Evolutionary conservation across 1,139 yeast genomes (phyloP).

Genomic region (Pichia sp.): DNA sequence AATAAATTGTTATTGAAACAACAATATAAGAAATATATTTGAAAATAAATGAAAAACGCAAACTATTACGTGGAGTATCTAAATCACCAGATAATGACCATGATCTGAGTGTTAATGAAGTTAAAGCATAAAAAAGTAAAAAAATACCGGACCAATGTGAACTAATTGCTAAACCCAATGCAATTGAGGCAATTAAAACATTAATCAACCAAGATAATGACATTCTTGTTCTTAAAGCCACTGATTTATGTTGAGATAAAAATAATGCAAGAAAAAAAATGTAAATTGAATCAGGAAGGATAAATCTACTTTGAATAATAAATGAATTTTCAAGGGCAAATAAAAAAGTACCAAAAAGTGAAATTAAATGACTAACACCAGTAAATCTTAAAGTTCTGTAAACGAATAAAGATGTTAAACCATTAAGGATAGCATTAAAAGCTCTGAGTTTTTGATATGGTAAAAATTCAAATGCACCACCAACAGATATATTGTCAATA

Average conservation of each 20-base stretch:
- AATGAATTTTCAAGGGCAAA: constrained; percentile 51
- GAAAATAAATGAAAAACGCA: constrained; percentile 32
- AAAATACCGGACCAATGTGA: constrained; percentile 51
- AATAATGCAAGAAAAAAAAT: constrained; percentile 41
- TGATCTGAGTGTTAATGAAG: constrained; percentile 37
- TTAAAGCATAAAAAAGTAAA: constrained; percentile 46
- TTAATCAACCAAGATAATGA: constrained; percentile 40
- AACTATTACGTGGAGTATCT: constrained; percentile 30
- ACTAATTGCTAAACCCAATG: constrained; percentile 47
- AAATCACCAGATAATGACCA: constrained; percentile 61
- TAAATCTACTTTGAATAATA: constrained; percentile 43
- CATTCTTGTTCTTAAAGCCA: constrained; percentile 35
- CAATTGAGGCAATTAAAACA: constrained; percentile 41
- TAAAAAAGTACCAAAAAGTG: constrained; percentile 41
- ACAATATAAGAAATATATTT: constrained; percentile 36
- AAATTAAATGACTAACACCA: constrained; percentile 38
- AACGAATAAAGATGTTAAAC: constrained; percentile 39
- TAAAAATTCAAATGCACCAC: constrained; percentile 15
- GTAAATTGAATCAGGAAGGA: constrained; percentile 47
- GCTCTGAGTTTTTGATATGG: constrained; percentile 46
- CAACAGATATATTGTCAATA: neutral
- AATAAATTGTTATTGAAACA: constrained; percentile 47
- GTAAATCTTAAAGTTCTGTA: constrained; percentile 45
- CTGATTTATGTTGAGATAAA: constrained; percentile 39
- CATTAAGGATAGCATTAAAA: constrained; percentile 49